Percentiles rank a stretch among this genome's conserved stretches.
These are phyloP conservation scores for Trametes sanguinea DNA, from an alignment of 768 basidiomycete species.

Conservation along the genomic window DNA sequence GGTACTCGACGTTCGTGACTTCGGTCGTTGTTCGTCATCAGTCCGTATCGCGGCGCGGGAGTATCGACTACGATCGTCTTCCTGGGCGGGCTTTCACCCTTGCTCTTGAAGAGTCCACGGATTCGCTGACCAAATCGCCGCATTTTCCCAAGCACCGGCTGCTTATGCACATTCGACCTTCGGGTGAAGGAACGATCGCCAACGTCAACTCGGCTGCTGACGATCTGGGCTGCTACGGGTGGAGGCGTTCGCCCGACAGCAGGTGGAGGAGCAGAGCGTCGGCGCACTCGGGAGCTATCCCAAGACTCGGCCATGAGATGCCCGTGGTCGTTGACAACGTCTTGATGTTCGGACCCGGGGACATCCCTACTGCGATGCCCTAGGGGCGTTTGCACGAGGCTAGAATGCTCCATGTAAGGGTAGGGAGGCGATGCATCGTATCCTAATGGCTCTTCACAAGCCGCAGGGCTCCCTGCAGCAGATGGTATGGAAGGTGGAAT, in stretches of 20 bases:
- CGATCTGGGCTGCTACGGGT: neutral
- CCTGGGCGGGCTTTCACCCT: conserved; percentile 33
- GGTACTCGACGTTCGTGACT: conserved; percentile 28
- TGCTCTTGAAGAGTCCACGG: conserved; percentile 24
- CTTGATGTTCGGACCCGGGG: too few species aligned
- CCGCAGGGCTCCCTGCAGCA: neutral
- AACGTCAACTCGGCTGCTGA: conserved; percentile 24
- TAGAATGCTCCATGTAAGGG: neutral
- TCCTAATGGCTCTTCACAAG: neutral
- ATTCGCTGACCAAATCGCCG: conserved; percentile 21
- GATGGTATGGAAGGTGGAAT: conserved; percentile 28
- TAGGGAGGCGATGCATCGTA: neutral
- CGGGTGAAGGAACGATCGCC: neutral
- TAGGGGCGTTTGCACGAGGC: neutral
- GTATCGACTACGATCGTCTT: conserved; percentile 10
- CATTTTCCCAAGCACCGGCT: conserved; percentile 18
- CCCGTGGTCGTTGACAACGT: neutral
- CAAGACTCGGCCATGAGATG: too few species aligned
- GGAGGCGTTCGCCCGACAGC: neutral
- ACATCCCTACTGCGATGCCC: neutral
- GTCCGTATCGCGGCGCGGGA: conserved; percentile 6
- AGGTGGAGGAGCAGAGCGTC: conserved; percentile 16
- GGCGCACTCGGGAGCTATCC: conserved; percentile 1
- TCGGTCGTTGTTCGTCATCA: conserved; percentile 29
- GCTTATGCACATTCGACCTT: conserved; percentile 1